Evolutionary conservation across 1,284 basidiomycete species (phyloP).

Genomic region (Taiwanofungus camphoratus): DNA sequence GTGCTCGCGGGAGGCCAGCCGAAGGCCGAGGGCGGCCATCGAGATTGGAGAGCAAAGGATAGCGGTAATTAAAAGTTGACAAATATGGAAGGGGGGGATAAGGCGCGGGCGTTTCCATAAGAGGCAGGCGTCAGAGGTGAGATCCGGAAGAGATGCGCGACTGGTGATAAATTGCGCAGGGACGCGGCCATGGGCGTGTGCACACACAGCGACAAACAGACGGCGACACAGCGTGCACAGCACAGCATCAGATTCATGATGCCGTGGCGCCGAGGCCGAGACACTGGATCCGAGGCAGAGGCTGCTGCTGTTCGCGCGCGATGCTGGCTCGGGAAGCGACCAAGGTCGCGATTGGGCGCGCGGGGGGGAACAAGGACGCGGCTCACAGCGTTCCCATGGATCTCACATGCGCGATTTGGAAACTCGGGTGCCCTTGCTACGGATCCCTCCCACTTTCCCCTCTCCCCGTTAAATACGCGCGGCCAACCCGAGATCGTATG

Average conservation of each 20-base stretch:
- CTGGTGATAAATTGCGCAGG: conserved; percentile 19
- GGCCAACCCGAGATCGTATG: too few species aligned
- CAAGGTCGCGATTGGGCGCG: conserved; percentile 6
- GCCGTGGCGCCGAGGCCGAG: conserved; percentile 16
- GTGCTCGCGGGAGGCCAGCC: conserved; percentile 10
- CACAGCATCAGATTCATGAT: conserved; percentile 15
- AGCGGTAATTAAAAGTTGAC: neutral
- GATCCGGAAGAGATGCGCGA: conserved; percentile 14
- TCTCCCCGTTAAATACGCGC: too few species aligned
- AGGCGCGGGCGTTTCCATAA: conserved; percentile 11
- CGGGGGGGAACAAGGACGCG: conserved; percentile 1
- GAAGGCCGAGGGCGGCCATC: conserved; percentile 4
- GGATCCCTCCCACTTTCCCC: too few species aligned
- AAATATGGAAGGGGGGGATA: conserved; percentile 3
- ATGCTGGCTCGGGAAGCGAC: conserved; percentile 7
- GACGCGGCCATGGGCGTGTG: too few species aligned
- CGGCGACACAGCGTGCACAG: conserved; percentile 16
- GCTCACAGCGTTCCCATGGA: conserved; percentile 7
- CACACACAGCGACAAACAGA: conserved; percentile 17
- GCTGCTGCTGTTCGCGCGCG: conserved; percentile 5
- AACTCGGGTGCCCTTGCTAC: conserved; percentile 8
- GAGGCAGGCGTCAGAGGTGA: conserved; percentile 9
- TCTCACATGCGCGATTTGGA: conserved; percentile 7
- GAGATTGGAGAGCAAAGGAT: conserved; percentile 8
- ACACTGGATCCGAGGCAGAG: conserved; percentile 13